These are phyloP conservation scores for Rhododendron williamsianum DNA, from an alignment of 148 eudicot species.

Conservation along the genomic window DNA sequence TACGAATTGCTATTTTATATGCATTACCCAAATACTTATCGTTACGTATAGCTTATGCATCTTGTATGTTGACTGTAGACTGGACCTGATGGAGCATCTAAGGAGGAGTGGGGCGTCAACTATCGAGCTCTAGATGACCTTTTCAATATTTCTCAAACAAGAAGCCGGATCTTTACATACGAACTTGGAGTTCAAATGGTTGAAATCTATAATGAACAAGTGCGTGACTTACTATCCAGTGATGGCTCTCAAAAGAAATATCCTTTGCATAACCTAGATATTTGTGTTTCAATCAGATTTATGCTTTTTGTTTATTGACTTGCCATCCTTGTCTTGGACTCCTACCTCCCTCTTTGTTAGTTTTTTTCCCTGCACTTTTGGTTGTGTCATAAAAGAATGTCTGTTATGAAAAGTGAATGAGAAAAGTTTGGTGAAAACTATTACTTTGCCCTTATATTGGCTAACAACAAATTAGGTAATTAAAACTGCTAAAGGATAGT, in stretches of 20 bases:
- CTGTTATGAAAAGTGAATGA: not conserved
- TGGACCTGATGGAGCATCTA: conserved; percentile 30
- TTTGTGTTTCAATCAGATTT: not conserved
- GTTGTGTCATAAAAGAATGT: not conserved
- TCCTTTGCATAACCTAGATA: conserved; percentile 16
- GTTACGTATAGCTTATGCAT: not conserved
- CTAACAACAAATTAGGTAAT: not conserved
- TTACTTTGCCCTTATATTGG: not conserved
- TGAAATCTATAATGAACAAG: conserved; percentile 41
- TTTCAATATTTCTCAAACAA: conserved; percentile 31
- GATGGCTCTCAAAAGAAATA: conserved; percentile 32
- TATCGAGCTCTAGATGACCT: conserved; percentile 37
- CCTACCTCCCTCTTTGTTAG: not conserved
- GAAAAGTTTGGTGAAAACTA: not conserved
- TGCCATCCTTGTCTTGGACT: not conserved
- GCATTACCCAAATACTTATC: not conserved
- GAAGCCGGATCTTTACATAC: conserved; percentile 16
- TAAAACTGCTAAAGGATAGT: not conserved
- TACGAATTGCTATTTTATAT: conserved; percentile 17
- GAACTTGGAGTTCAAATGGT: conserved; percentile 35
- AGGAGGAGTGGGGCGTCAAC: conserved; percentile 35
- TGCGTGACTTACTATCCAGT: conserved; percentile 30
- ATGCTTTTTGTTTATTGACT: not conserved
- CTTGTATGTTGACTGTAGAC: conserved; percentile 14
- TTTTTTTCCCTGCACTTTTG: not conserved